Conservation (phyloP, 176 grass and related monocot genomes). For the Musa acuminata region DNA sequence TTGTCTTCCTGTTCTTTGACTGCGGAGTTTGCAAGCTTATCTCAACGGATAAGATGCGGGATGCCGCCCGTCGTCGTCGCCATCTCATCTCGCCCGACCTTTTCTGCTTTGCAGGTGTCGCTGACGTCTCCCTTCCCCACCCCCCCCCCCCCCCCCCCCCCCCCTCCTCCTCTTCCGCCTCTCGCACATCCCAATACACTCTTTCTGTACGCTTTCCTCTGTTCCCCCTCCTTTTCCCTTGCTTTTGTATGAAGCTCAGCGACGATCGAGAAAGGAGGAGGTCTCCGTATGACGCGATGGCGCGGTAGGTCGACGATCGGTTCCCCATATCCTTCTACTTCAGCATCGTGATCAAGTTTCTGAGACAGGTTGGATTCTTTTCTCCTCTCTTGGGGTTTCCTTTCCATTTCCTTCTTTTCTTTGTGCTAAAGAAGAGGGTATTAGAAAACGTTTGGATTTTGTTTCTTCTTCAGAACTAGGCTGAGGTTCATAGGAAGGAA, state of each 20-base stretch:
- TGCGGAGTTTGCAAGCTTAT: background rate
- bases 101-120: background rate
- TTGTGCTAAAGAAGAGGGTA: too few species aligned
- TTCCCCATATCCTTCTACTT: slow-evolving; percentile 9
- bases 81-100: background rate
- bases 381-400: too few species aligned
- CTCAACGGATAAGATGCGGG: background rate
- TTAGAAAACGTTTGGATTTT: background rate
- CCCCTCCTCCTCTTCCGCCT: background rate
- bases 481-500: slow-evolving; percentile 5
- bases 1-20: too few species aligned
- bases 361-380: background rate
- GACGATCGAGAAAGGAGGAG: background rate
- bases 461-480: background rate
- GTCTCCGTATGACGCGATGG: background rate
- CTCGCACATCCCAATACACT: too few species aligned
- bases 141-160: too few species aligned
- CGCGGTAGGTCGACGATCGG: background rate
- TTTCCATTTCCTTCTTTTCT: background rate
- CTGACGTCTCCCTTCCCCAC: background rate
- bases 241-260: background rate
- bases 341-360: background rate
- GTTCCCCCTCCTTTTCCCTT: background rate
- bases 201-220: background rate
- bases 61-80: background rate